Base-by-base conservation (phyloP, 148 eudicot genomes). In the Persicaria tinctoria region DNA sequence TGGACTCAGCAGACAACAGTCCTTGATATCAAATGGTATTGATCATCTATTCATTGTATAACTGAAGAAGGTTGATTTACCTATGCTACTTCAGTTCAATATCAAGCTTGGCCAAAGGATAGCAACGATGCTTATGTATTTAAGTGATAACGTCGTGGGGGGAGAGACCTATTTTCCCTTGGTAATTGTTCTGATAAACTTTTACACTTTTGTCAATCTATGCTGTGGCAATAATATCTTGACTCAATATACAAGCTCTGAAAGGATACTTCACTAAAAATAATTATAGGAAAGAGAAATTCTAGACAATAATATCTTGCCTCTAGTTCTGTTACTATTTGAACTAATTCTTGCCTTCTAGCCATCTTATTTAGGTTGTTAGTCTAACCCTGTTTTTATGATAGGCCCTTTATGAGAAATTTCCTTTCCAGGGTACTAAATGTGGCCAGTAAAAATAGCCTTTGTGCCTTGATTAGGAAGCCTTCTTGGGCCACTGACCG, bases 61-160 rank as follows among this genome's bases (percentile, higher is more conserved):
- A 6, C 73, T 57, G 55, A 27, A 27, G 14, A 74, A 59, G n/a
- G 38, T 41, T 12, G 41, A 1, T 32, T 76, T 5, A 8, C 44
- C 2, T 23, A 8, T 68, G 17, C 68, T 46, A 18, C 84, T 83
- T 79, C 88, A 94, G 98, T 91, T 88, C 72, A 94, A 94, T 80
- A 70, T 94, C 74, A 90, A 94, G 81, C 93, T 86, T 75, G 98
- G 98, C 82, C 98, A 94, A 89, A 82, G 98, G 80, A 86, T 94
- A 44, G 98, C 98, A 75, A 94, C 98, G 17, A 78, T 94, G 89
- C 91, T 94, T 45, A 94, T 94, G 96, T 94, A 94, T 78, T 84
- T 94, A 74, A 94, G 86, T 20, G 96, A 91, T 81, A 91, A 91
- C 80, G 96, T 94, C 62, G 96, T 85, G 76, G 98, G 98, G 17